Base-by-base conservation (phyloP, 768 basidiomycete species). In the Pleurotus ostreatus region DNA sequence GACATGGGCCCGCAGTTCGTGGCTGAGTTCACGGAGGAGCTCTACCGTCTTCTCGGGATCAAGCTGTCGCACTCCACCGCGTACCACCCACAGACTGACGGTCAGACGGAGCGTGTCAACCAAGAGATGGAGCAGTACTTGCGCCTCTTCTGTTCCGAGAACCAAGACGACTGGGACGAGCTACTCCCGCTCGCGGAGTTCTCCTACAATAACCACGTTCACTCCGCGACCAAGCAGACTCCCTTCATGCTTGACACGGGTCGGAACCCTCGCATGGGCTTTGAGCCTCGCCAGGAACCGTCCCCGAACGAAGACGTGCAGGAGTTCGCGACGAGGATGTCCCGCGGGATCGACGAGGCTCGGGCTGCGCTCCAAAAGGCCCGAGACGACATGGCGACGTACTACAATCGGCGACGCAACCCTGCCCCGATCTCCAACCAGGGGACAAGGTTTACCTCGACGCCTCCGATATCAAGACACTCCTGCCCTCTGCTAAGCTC, bases 121-220 rank as follows among this genome's bases (percentile, higher is more conserved):
- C 68, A 74, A 58, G 67, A 63, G 3, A 61, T 77, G 6, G 71
- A 76, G 48, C 59, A 64, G 0, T 75, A 75, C 55, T 64, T 80
- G 6, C 66, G 66, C 9, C 57, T 65, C 25, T 76, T 70, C 46
- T 61, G 55, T 48, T 68, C 63, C 0, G 72, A 73, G 38, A 68
- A 74, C 18, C 78, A 78, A 57, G 72, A 78, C 51, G 63, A 78
- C 55, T 78, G 75, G 76, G 67, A 67, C 3, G 68, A 74, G 20
- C 16, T 69, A 66, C 37, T 79, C 0, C 66, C 74, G 0, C 60
- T 78, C 12, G 71, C 72, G 5, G 71, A 78, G 59, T 78, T 79
- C 57, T 59, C 66, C 0, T 73, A 68, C 63, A 79, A 79, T 59
- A 75, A 75, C 46, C 34, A 59, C 26, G 56, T 58, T 2, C 70